These are phyloP conservation scores for Podospora fimiseda DNA, from an alignment of 495 filamentous ascomycete species.

Conservation along the genomic window DNA sequence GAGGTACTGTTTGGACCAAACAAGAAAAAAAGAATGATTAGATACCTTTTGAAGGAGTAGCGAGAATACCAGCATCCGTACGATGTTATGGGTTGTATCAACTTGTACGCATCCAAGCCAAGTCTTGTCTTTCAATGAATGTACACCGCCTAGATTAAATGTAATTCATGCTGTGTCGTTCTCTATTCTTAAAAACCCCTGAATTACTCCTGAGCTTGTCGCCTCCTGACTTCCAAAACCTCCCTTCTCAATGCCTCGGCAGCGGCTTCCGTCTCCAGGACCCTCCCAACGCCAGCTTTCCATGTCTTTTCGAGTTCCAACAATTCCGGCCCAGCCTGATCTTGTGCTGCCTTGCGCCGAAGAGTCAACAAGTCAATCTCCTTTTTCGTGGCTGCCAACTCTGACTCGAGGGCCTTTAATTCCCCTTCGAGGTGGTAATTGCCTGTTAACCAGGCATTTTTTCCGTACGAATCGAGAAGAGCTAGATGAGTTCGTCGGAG, in stretches of 20 bases:
- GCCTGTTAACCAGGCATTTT: constrained; percentile 83
- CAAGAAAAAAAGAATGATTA: no score
- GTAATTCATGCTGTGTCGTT: background rate
- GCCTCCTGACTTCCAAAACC: constrained; percentile 22
- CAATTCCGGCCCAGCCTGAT: constrained; percentile 61
- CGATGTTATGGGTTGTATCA: no score
- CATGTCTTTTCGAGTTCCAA: constrained; percentile 63
- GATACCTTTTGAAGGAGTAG: no score
- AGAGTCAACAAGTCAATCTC: constrained; percentile 66
- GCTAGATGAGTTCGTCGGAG: constrained; percentile 61
- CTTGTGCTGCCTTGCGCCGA: constrained; percentile 63
- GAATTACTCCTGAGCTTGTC: background rate
- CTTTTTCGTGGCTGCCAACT: constrained; percentile 59
- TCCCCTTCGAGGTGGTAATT: constrained; percentile 74
- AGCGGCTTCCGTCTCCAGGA: constrained; percentile 70
- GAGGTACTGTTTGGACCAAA: no score
- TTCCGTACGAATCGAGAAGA: constrained; percentile 72
- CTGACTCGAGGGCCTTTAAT: constrained; percentile 64
- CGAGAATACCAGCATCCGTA: no score
- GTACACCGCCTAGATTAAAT: no score
- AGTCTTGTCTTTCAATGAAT: background rate
- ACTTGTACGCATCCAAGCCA: no score
- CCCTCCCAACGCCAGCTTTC: constrained; percentile 62
- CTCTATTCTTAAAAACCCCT: background rate
- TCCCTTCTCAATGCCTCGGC: constrained; percentile 57